A percentile compares a stretch with the other conserved stretches of the same genome.
Conservation (phyloP, 2,329 filamentous ascomycete genomes). For the Herpotrichia juniperi region DNA sequence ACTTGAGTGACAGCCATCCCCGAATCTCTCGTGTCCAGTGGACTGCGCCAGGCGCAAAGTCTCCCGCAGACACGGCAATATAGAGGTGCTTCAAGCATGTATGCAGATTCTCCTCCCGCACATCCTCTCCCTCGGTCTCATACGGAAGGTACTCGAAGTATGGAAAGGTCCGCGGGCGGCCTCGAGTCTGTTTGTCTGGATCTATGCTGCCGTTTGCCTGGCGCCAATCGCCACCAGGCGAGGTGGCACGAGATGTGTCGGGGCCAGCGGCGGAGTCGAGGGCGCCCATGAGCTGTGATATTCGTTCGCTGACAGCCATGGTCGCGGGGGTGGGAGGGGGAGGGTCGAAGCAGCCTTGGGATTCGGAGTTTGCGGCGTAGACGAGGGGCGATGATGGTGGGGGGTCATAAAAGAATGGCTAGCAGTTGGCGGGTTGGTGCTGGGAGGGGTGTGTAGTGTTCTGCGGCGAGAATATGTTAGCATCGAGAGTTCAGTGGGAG, state of each 20-base stretch:
- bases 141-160: conserved; percentile 94
- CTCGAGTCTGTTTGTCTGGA: conserved; percentile 68
- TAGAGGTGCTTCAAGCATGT: conserved; percentile 95
- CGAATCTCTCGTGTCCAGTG: conserved; percentile 98
- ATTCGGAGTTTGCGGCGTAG: conserved; percentile 24
- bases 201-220: conserved; percentile 59
- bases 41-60: conserved; percentile 90
- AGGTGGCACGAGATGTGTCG: conserved; percentile 83
- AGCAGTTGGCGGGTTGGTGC: conserved; percentile 16
- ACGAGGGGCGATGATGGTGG: conserved; percentile 13
- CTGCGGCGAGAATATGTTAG: conserved; percentile 20
- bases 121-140: conserved; percentile 76
- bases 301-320: conserved; percentile 48
- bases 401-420: conserved; percentile 32
- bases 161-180: conserved; percentile 82
- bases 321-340: conserved; percentile 20
- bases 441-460: conserved; percentile 8
- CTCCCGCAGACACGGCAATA: conserved; percentile 86
- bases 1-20: conserved; percentile 95
- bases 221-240: conserved; percentile 71
- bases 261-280: conserved; percentile 57
- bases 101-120: conserved; percentile 78
- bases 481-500: conserved; percentile 17
- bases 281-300: conserved; percentile 50
- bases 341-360: conserved; percentile 12